Conservation (phyloP, 345 rosid genomes). For the Populus euphratica region DNA sequence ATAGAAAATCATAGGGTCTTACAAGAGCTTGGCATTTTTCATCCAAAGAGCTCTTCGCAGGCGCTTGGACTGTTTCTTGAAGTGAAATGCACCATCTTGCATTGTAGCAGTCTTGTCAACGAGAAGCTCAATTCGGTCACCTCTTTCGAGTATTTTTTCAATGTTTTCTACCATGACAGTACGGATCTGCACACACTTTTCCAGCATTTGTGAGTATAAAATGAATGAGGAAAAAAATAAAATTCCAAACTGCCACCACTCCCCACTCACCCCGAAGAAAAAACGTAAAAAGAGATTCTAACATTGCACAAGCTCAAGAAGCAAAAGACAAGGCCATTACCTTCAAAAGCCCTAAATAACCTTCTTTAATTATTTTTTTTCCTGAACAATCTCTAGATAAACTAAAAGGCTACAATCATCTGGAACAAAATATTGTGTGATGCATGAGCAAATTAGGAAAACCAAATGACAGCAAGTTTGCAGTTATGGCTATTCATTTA, state of each 20-base stretch:
- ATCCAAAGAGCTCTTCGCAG: slow-evolving; percentile 92
- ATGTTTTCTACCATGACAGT: slow-evolving; percentile 95
- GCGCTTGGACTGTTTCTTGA: slow-evolving; percentile 91
- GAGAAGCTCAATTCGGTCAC: slow-evolving; percentile 90
- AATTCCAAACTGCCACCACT: neutral
- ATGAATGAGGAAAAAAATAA: neutral
- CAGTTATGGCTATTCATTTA: neutral
- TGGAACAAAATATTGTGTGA: neutral
- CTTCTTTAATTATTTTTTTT: neutral
- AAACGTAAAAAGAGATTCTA: neutral
- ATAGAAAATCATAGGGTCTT: slow-evolving; percentile 27
- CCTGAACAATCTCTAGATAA: neutral
- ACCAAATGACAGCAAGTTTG: neutral
- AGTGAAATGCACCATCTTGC: slow-evolving; percentile 91
- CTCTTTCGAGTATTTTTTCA: slow-evolving; percentile 95
- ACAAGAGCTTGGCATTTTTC: slow-evolving; percentile 95
- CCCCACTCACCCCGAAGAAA: neutral
- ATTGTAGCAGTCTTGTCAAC: slow-evolving; percentile 95
- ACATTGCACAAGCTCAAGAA: neutral
- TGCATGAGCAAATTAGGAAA: neutral
- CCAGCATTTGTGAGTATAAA: slow-evolving; percentile 1
- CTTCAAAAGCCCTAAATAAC: neutral
- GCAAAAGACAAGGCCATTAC: neutral
- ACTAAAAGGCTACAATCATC: neutral
- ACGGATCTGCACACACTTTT: slow-evolving; percentile 50